phyloP scores from a whole-genome alignment of 768 basidiomycete species.

The Trametes villosa region DNA sequence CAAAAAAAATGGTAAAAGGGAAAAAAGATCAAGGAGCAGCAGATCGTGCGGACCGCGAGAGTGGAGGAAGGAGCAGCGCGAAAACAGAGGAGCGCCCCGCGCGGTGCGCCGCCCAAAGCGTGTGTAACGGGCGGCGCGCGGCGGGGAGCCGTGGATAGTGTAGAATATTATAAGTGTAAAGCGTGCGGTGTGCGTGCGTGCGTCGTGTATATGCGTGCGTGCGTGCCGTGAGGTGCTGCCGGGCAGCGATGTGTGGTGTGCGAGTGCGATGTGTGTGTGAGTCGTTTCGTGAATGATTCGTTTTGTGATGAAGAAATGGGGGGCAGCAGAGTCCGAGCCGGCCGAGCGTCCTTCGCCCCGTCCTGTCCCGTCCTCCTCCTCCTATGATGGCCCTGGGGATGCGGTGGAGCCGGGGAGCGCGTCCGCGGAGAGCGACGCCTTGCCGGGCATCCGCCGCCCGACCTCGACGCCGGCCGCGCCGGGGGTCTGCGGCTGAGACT shows the following conservation, averaged over 20 bases:
- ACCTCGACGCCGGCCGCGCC: constrained; percentile 11
- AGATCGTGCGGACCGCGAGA: background rate
- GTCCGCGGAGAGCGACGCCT: constrained; percentile 20
- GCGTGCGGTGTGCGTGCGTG: constrained; percentile 25
- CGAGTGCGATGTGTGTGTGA: no score
- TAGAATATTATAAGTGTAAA: constrained; percentile 20
- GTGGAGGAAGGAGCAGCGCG: background rate
- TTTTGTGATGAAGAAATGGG: background rate
- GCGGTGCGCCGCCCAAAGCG: constrained; percentile 19
- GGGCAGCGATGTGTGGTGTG: no score
- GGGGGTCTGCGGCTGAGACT: constrained; percentile 24
- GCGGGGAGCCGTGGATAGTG: constrained; percentile 26
- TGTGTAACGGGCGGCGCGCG: constrained; percentile 18
- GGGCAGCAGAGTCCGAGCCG: background rate
- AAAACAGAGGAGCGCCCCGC: constrained; percentile 5
- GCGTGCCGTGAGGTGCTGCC: constrained; percentile 27
- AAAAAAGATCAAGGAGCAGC: background rate
- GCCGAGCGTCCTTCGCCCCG: background rate
- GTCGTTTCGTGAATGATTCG: constrained; percentile 26
- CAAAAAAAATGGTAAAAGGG: background rate
- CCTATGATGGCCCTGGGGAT: background rate
- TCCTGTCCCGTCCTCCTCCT: constrained; percentile 8
- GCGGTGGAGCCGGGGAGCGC: constrained; percentile 3
- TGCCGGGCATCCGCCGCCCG: constrained; percentile 16
- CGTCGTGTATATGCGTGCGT: constrained; percentile 31